Evolutionary conservation across 2,329 filamentous ascomycete genomes (phyloP), one percentile per base, ranked within the genome.

Genomic region (Monilinia laxa): DNA sequence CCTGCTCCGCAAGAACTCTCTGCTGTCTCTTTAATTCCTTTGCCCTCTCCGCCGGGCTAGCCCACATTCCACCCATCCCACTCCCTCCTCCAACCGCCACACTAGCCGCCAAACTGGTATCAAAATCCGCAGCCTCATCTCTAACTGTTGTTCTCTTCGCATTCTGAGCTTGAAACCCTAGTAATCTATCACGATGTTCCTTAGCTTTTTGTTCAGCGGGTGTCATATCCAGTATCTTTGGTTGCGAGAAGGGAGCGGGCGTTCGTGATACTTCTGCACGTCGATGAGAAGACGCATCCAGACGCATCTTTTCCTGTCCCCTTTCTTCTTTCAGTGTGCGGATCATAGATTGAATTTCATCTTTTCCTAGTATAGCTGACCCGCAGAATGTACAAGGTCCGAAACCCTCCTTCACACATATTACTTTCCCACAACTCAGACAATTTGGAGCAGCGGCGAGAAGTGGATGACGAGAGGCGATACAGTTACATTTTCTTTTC

Each of bases 371-470:
- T 0, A 99, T 81, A 0, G 92, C 87, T 0, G 85, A 83, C 0
- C 88, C 87, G 79, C 95, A 99, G 75, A 91, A 97, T 0, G 94
- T 97, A 77, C 95, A 99, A 0, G 94, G 94, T 0, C 94, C 94
- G 0, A 98, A 83, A 0, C 95, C 95, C 78, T 99, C 93, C 74
- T 95, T 93, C 31, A 96, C 87, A 77, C 95, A 99, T 65, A 98
- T 89, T 16, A 99, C 92, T 77, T 98, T 98, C 68, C 95, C 95
- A 74, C 95, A 99, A 55, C 85, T 89, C 20, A 96, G 80, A 76
- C 95, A 99, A 76, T 98, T 99, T 0, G 95, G 95, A 0, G 93
- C 93, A 0, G 94, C 93, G n/a, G 87, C 87, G 55, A 97, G 89
- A 3, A 98, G 84, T 0, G 94, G 91, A 77, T 99, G 95, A 1